Evolutionary conservation across 1,284 basidiomycete genomes (phyloP).

Genomic region (Rhodotorula sp.): DNA sequence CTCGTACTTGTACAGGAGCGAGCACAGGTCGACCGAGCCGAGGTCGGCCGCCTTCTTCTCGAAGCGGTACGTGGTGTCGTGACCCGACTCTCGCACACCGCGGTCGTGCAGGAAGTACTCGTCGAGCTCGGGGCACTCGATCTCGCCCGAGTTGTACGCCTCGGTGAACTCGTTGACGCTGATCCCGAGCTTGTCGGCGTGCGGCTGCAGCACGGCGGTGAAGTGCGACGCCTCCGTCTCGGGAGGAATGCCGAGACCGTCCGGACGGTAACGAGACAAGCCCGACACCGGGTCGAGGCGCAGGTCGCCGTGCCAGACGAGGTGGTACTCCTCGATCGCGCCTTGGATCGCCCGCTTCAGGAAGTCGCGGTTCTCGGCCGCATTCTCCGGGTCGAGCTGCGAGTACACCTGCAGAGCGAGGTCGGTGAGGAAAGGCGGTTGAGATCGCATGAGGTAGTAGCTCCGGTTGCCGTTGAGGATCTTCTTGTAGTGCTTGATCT

Average conservation of each 20-base stretch:
- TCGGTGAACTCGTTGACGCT: constrained; percentile 98
- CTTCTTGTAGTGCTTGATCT: constrained; percentile 64
- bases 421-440: constrained; percentile 98
- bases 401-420: constrained; percentile 98
- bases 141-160: constrained; percentile 81
- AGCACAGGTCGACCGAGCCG: constrained; percentile 92
- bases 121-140: constrained; percentile 86
- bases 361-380: constrained; percentile 82
- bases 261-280: constrained; percentile 87
- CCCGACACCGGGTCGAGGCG: constrained; percentile 91
- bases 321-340: constrained; percentile 98
- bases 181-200: constrained; percentile 85
- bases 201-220: constrained; percentile 94
- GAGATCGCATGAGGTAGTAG: constrained; percentile 91
- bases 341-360: constrained; percentile 91
- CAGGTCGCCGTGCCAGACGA: constrained; percentile 85
- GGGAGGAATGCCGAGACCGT: constrained; percentile 85
- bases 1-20: constrained; percentile 83
- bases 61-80: constrained; percentile 96
- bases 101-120: constrained; percentile 96
- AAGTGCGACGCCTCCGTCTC: constrained; percentile 99
- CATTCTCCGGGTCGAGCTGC: constrained; percentile 81
- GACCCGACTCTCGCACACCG: constrained; percentile 59
- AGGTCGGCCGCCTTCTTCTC: constrained; percentile 92
- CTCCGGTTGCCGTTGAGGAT: constrained; percentile 52